Base-by-base conservation (phyloP, 495 filamentous ascomycete genomes). In the Tuber melanosporum region DNA sequence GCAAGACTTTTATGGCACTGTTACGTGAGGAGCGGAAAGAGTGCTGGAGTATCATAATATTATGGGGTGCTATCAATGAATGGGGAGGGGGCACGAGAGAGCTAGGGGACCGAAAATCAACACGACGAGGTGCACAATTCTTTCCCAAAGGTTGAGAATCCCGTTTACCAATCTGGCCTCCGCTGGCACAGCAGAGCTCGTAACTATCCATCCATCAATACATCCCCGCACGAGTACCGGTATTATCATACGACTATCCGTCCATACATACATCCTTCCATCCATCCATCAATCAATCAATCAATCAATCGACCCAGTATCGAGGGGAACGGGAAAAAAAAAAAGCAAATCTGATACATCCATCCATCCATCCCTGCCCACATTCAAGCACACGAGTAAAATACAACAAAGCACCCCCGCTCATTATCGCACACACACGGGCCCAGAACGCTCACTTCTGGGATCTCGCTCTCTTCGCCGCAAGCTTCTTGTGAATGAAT, bases 401-500 rank as follows among this genome's bases (percentile, higher is more conserved):
- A 66, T 17, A 32, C 57, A 66, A 17, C 10, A 8, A 62, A 62
- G 12, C 52, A 26, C 52, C 52, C 57, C 57, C 57, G 57, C 57
- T 62, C 15, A 26, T 32, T 36, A 32, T 17, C 57, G 4, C n/a
- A 66, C 10, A 4, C 57, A 17, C 1, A 66, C n/a, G 15, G 9
- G 22, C 8, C 20, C 49, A n/a, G 22, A n/a, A 66, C 10, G 14
- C 12, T 32, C 22, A 66, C 26, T 74, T 44, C 71, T 74, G 71
- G 1, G 72, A 74, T 46, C 73, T 78, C 3, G 85, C 86, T 78
- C 79, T 84, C 78, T 85, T 84, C 74, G 84, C 85, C 4, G 81
- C 72, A 12, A 87, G 8, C 79, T 82, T 81, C 83, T 85, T 87
- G 77, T 84, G 83, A 79, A 89, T 85, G 81, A 84, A 85, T 46